Evolutionary conservation across 2,329 filamentous ascomycete genomes (phyloP), one percentile per base, ranked within the genome.

Genomic region (Colletotrichum trifolii): DNA sequence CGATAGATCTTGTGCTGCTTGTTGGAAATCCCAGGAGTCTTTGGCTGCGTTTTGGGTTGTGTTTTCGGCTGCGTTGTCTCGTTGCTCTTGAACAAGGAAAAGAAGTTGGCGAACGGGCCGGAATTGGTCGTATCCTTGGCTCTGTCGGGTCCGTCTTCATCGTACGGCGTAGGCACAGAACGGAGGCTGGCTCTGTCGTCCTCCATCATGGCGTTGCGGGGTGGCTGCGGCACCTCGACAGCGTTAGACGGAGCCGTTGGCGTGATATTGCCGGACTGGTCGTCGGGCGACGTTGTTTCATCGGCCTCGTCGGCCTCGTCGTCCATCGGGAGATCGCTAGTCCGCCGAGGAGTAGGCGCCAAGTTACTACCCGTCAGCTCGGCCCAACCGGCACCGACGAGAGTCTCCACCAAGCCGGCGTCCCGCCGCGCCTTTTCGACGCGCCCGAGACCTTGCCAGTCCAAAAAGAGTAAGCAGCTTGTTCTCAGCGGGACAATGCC

Each of bases 401-500:
- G 89, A 0, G 94, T 97, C 57, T 96, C 94, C 42, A 99, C 92
- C 35, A 98, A 82, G 1, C 95, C 95, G 66, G 94, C 97, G 75
- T 97, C 95, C 75, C 96, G 84, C 25, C 95, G 87, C 10, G 96
- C 95, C 77, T 99, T 99, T 70, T 98, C 94, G 2, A 99, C 96
- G 43, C 93, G 90, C 6, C 91, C 95, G 4, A 99, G 82, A 0
- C 96, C 96, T 77, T 94, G 91, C 96, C 96, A 99, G 75, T 99
- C 96, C 2, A 99, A 82, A 73, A 99, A 99, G 6, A 99, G 80
- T n/a, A 99, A 82, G 76, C 95, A 99, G 68, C 95, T 98, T 5
- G 96, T 99, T 25, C 96, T 89, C 39, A 99, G 81, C 3, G 96
- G 96, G 5, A 99, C 96, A 70, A 99, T 97, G 3, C 94, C 95